A percentile compares a stretch with the other conserved stretches of the same genome.
These are phyloP conservation scores for Irpex sp. DNA, from an alignment of 1,284 basidiomycete species.

Conservation along the genomic window DNA sequence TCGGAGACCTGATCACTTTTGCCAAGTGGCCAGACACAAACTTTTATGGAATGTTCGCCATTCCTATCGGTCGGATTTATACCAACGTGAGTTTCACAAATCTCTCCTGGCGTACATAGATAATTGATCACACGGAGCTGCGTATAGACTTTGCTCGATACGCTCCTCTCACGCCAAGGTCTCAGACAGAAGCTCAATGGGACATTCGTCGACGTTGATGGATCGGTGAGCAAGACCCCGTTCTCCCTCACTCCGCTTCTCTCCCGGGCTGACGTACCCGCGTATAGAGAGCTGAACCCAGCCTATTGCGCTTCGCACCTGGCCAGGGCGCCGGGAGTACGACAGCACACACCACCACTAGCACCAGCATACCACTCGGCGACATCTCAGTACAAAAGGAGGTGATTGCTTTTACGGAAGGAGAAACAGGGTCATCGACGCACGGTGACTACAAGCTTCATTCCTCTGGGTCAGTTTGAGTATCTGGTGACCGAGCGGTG, in stretches of 20 bases:
- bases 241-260: not conserved
- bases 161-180: conserved; percentile 13
- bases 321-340: not conserved
- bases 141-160: conserved; percentile 17
- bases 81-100: conserved; percentile 33
- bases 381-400: conserved; percentile 15
- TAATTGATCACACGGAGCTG: not conserved
- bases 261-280: not conserved
- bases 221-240: not conserved
- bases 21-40: conserved; percentile 28
- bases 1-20: conserved; percentile 40
- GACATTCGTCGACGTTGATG: conserved; percentile 8
- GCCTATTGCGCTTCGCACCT: conserved; percentile 9
- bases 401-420: conserved; percentile 10
- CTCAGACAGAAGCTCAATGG: conserved; percentile 12
- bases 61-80: conserved; percentile 42
- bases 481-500: not conserved
- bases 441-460: no score
- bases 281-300: conserved; percentile 7
- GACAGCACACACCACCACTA: conserved; percentile 1
- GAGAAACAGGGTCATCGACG: not conserved
- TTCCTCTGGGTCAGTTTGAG: not conserved
- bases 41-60: conserved; percentile 42
- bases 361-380: conserved; percentile 7
- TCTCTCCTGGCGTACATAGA: not conserved